Percentiles rank a stretch among this genome's conserved stretches.
These are phyloP conservation scores for Aspergillus sp. DNA, from an alignment of 2,329 filamentous ascomycete genomes.

Conservation along the genomic window DNA sequence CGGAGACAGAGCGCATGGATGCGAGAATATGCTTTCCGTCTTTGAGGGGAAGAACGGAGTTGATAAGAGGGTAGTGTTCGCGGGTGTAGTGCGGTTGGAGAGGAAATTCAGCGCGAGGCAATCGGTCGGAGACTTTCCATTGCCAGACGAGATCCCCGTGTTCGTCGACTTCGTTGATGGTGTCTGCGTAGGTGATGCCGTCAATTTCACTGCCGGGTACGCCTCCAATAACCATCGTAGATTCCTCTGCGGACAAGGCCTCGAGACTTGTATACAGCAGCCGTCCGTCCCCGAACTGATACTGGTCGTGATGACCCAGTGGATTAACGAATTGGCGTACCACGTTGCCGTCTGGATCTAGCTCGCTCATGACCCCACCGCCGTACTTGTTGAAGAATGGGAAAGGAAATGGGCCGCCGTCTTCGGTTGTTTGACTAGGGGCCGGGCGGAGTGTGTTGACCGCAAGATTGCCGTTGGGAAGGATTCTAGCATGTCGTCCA, in stretches of 20 bases:
- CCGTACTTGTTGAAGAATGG: constrained; percentile 49
- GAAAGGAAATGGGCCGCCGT: constrained; percentile 37
- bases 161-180: constrained; percentile 44
- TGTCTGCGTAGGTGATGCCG: constrained; percentile 36
- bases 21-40: constrained; percentile 43
- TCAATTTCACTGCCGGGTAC: constrained; percentile 39
- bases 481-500: constrained; percentile 46
- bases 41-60: constrained; percentile 40
- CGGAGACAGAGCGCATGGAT: constrained; percentile 43
- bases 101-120: constrained; percentile 39
- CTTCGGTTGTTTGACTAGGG: neutral
- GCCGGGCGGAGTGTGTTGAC: constrained; percentile 44
- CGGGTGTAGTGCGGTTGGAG: constrained; percentile 36
- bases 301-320: constrained; percentile 48
- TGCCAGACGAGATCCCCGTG: constrained; percentile 43
- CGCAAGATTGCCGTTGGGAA: constrained; percentile 46
- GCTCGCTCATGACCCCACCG: constrained; percentile 47
- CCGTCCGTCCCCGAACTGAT: constrained; percentile 45
- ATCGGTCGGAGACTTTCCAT: constrained; percentile 45
- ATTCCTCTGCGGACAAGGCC: constrained; percentile 37
- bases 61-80: constrained; percentile 48
- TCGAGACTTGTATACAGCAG: constrained; percentile 47
- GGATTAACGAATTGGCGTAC: constrained; percentile 43
- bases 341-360: constrained; percentile 39
- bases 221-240: constrained; percentile 40